These are phyloP conservation scores for Picochlorum sp. DNA, from an alignment of 139 green algal species.

Conservation along the genomic window DNA sequence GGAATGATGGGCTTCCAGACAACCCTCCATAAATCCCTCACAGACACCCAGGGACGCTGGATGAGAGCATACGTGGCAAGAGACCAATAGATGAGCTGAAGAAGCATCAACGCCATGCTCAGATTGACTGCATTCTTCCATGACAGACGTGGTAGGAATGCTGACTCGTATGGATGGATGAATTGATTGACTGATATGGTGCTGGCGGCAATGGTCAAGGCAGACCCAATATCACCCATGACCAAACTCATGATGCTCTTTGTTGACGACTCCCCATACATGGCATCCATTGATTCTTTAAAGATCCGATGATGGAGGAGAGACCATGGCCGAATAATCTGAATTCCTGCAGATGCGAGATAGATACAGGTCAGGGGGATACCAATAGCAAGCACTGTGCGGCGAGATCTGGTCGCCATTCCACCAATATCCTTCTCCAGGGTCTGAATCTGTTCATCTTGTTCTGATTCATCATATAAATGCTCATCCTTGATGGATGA, in stretches of 20 bases:
- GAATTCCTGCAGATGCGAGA: background rate
- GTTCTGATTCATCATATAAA: background rate
- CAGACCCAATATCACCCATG: background rate
- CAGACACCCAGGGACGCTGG: background rate
- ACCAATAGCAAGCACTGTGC: background rate
- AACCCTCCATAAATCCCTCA: slow-evolving; percentile 1
- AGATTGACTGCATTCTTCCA: too few relatives aligned
- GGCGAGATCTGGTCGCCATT: background rate
- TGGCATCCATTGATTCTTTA: background rate
- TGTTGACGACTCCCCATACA: too few relatives aligned
- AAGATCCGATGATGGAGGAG: background rate
- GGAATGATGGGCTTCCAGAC: slow-evolving; percentile 22
- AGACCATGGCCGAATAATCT: background rate
- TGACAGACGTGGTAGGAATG: too few relatives aligned
- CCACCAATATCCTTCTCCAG: background rate
- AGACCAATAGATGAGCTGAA: slow-evolving; percentile 6
- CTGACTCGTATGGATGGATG: too few relatives aligned
- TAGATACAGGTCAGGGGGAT: background rate
- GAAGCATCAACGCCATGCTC: too few relatives aligned
- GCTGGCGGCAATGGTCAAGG: too few relatives aligned
- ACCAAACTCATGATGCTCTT: background rate
- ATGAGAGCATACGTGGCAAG: slow-evolving; percentile 3
- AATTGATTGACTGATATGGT: too few relatives aligned
- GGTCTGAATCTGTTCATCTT: background rate
- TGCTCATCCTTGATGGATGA: too few relatives aligned